phyloP scores from a whole-genome alignment of 2,329 filamentous ascomycete genomes.

The Zasmidium cellare region DNA sequence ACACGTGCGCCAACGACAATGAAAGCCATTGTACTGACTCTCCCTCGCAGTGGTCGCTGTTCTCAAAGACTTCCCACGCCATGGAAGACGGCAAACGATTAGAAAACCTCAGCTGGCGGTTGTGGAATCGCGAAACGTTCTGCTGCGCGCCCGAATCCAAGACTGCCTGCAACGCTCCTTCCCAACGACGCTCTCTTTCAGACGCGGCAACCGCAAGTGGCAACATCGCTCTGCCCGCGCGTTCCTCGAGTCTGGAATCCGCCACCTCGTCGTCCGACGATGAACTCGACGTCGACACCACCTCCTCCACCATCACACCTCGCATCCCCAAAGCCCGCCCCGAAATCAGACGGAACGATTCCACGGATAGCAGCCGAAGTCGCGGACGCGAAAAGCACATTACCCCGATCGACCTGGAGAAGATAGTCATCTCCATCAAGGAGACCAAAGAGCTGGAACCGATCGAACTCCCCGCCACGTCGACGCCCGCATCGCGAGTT shows the following conservation, averaged over 20 bases:
- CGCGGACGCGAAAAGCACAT: conserved; percentile 81
- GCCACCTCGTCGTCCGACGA: conserved; percentile 41
- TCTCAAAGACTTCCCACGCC: conserved; percentile 90
- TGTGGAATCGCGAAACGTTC: conserved; percentile 93
- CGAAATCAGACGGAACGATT: conserved; percentile 70
- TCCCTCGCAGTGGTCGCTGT: conserved; percentile 60
- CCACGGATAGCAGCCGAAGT: conserved; percentile 63
- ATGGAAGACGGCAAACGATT: conserved; percentile 89
- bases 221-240: conserved; percentile 37
- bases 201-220: conserved; percentile 11
- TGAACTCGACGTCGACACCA: conserved; percentile 46
- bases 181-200: conserved; percentile 21
- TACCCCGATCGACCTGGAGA: conserved; percentile 87
- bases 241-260: conserved; percentile 50
- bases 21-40: conserved; percentile 11
- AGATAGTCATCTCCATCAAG: conserved; percentile 90
- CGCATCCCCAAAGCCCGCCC: conserved; percentile 57
- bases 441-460: conserved; percentile 72
- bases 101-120: conserved; percentile 92
- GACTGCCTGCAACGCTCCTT: conserved; percentile 23
- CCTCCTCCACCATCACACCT: conserved; percentile 53
- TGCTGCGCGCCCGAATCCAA: conserved; percentile 69
- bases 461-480: conserved; percentile 43
- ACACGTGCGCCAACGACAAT: conserved; percentile 8
- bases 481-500: conserved; percentile 11